Conservation (phyloP, 2,329 filamentous ascomycete genomes). For the Didymella keratinophila region DNA sequence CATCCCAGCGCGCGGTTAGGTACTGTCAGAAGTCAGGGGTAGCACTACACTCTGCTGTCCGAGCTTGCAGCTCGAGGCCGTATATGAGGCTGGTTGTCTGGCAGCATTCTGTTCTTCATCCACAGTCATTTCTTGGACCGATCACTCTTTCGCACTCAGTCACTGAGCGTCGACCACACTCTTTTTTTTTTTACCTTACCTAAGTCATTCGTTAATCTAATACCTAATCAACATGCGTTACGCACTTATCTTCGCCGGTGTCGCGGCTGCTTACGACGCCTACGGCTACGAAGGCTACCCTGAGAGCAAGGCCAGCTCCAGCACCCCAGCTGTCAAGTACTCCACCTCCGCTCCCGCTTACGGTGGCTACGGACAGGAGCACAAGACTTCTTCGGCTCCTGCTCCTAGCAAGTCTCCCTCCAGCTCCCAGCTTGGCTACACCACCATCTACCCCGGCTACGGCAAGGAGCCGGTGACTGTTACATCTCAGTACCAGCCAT, state of each 20-base stretch:
- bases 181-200: slow-evolving; percentile 28
- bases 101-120: slow-evolving; percentile 13
- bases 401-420: slow-evolving; percentile 21
- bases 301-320: slow-evolving; percentile 7
- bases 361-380: slow-evolving; percentile 10
- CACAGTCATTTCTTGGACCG: slow-evolving; percentile 27
- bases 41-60: slow-evolving; percentile 6
- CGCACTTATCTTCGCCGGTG: slow-evolving; percentile 37
- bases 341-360: slow-evolving; percentile 10
- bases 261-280: slow-evolving; percentile 34
- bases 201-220: slow-evolving; percentile 36
- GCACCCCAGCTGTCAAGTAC: slow-evolving; percentile 19
- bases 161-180: slow-evolving; percentile 22
- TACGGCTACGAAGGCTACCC: slow-evolving; percentile 24
- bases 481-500: slow-evolving; percentile 42
- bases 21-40: slow-evolving; percentile 14
- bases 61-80: slow-evolving; percentile 6
- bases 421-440: slow-evolving; percentile 31
- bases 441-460: slow-evolving; percentile 40
- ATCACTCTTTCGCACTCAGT: slow-evolving; percentile 29
- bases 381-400: slow-evolving; percentile 18
- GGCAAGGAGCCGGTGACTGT: slow-evolving; percentile 40
- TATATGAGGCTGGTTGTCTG: slow-evolving; percentile 16
- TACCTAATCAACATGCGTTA: slow-evolving; percentile 32
- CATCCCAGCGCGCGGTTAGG: not conserved